A percentile compares a stretch with the other conserved stretches of the same genome.
Evolutionary conservation across 2,329 filamentous ascomycete genomes (phyloP).

Genomic region (Talaromyces sp.): DNA sequence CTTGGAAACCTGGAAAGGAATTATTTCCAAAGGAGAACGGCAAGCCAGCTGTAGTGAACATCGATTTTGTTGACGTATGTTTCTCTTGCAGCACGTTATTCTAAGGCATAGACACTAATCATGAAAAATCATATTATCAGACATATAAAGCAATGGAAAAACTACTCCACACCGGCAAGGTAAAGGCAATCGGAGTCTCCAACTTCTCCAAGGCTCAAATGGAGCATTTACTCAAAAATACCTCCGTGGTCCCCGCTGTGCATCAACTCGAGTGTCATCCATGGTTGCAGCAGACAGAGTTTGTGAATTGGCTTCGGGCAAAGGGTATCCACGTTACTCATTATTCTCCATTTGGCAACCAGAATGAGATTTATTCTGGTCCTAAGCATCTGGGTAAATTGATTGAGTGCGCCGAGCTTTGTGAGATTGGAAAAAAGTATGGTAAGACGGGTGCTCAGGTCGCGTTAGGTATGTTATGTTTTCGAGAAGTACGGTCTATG

Average conservation of each 20-base stretch:
- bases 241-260: constrained; percentile 43
- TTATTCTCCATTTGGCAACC: constrained; percentile 53
- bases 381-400: constrained; percentile 44
- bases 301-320: constrained; percentile 46
- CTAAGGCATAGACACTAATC: not conserved
- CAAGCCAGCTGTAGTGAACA: constrained; percentile 38
- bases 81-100: not conserved
- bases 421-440: constrained; percentile 50
- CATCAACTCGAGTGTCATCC: constrained; percentile 52
- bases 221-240: constrained; percentile 43
- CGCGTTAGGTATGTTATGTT: constrained; percentile 38
- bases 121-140: constrained; percentile 19
- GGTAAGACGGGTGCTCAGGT: constrained; percentile 49
- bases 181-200: constrained; percentile 49
- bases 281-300: constrained; percentile 48
- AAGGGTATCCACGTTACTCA: constrained; percentile 52
- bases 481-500: not conserved
- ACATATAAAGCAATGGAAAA: constrained; percentile 51
- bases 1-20: constrained; percentile 48
- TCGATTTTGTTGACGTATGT: constrained; percentile 47
- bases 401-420: constrained; percentile 48
- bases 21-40: constrained; percentile 43
- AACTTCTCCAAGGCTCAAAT: constrained; percentile 49
- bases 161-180: constrained; percentile 38
- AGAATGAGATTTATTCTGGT: constrained; percentile 46